Evolutionary conservation across 2,329 filamentous ascomycete genomes (phyloP).

Genomic region (Chaetomium sp.): DNA sequence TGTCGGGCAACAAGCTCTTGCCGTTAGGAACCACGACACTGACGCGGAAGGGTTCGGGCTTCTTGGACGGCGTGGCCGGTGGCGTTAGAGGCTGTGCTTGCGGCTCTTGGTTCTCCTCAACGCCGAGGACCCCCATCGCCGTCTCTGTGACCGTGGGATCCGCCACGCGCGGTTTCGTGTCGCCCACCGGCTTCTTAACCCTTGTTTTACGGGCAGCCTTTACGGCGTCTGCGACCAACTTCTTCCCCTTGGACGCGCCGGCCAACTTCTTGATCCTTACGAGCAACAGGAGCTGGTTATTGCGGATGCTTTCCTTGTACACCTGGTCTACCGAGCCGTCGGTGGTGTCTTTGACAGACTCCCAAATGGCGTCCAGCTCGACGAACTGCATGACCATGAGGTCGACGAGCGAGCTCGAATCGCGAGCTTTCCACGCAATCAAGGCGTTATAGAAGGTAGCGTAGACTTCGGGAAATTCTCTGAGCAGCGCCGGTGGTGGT

Average conservation of each 20-base stretch:
- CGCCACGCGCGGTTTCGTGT: slow-evolving; percentile 69
- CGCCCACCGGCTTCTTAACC: slow-evolving; percentile 66
- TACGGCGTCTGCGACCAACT: slow-evolving; percentile 74
- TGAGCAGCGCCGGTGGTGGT: slow-evolving; percentile 62
- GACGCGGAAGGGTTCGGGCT: slow-evolving; percentile 39
- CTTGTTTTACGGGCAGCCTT: slow-evolving; percentile 68
- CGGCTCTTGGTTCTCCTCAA: slow-evolving; percentile 44
- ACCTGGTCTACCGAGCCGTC: slow-evolving; percentile 72
- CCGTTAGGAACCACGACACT: slow-evolving; percentile 32
- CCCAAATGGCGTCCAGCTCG: slow-evolving; percentile 80
- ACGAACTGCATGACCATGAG: slow-evolving; percentile 87
- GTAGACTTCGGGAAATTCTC: slow-evolving; percentile 68
- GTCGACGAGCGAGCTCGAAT: slow-evolving; percentile 75
- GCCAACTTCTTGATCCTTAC: slow-evolving; percentile 78
- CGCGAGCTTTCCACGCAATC: slow-evolving; percentile 80
- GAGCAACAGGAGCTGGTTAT: slow-evolving; percentile 78
- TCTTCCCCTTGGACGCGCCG: slow-evolving; percentile 69
- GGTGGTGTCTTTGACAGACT: slow-evolving; percentile 77
- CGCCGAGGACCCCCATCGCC: slow-evolving; percentile 46
- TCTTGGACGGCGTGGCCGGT: slow-evolving; percentile 52
- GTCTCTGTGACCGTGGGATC: slow-evolving; percentile 47
- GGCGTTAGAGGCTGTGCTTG: slow-evolving; percentile 56
- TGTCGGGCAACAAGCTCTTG: slow-evolving; percentile 66
- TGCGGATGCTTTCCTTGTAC: slow-evolving; percentile 78
- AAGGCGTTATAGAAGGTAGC: slow-evolving; percentile 77